phyloP scores from a whole-genome alignment of 495 filamentous ascomycete species.

The Geoglossum glabrum region DNA sequence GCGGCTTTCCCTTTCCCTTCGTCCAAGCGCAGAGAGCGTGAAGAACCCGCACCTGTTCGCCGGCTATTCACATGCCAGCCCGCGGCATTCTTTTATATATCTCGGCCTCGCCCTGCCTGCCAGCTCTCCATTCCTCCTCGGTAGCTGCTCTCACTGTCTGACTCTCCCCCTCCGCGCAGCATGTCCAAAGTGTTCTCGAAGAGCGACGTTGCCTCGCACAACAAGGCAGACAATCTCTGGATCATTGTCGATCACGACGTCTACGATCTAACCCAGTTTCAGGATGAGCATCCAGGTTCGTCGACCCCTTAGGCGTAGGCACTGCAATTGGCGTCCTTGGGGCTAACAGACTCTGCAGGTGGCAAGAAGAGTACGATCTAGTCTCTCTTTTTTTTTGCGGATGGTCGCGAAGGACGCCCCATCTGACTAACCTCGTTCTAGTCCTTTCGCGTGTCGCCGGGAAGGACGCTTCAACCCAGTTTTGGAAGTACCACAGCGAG shows the following conservation, averaged over 20 bases:
- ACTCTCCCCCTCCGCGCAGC: slow-evolving; percentile 2
- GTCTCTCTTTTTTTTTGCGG: neutral
- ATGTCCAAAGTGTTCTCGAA: slow-evolving; percentile 82
- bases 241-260: slow-evolving; percentile 90
- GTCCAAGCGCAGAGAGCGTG: neutral
- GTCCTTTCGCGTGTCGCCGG: slow-evolving; percentile 81
- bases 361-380: slow-evolving; percentile 71
- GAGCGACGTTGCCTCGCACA: slow-evolving; percentile 75
- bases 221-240: slow-evolving; percentile 67
- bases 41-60: neutral
- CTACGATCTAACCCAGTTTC: slow-evolving; percentile 87
- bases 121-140: neutral
- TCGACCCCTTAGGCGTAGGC: neutral
- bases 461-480: slow-evolving; percentile 94
- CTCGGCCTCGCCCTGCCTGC: neutral
- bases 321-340: neutral
- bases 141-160: neutral
- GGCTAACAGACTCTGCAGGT: slow-evolving; percentile 26
- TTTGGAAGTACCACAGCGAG: slow-evolving; percentile 99
- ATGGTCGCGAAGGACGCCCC: neutral
- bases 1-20: too few species aligned
- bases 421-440: slow-evolving; percentile 11
- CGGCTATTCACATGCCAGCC: neutral
- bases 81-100: neutral
- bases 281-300: slow-evolving; percentile 78